A percentile compares a stretch with the other conserved stretches of the same genome.
These are phyloP conservation scores for Tylopilus rubrobrunneus DNA, from an alignment of 768 basidiomycete genomes.

Conservation along the genomic window DNA sequence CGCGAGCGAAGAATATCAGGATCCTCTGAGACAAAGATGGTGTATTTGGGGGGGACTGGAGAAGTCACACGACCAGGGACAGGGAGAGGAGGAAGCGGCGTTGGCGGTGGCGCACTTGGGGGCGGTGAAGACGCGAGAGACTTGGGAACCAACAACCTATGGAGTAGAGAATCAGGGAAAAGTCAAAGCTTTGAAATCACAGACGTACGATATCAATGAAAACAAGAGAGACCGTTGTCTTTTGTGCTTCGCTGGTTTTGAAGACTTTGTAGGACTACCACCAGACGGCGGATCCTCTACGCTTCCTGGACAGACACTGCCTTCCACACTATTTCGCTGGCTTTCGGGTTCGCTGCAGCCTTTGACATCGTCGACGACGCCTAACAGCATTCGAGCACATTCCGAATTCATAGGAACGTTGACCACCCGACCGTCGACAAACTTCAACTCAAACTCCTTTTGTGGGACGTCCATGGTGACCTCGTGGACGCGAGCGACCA, in stretches of 20 bases:
- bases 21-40: constrained; percentile 6
- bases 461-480: constrained; percentile 58
- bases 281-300: constrained; percentile 13
- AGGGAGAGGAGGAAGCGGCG: constrained; percentile 30
- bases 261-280: constrained; percentile 23
- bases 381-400: constrained; percentile 44
- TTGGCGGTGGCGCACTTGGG: constrained; percentile 25
- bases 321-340: constrained; percentile 30
- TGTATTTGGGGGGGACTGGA: constrained; percentile 22
- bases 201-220: constrained; percentile 56
- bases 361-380: constrained; percentile 51
- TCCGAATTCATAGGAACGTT: constrained; percentile 44
- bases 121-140: constrained; percentile 24
- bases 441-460: constrained; percentile 46
- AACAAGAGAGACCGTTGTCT: constrained; percentile 69
- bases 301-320: constrained; percentile 23
- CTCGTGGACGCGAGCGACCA: constrained; percentile 52
- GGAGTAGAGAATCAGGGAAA: not conserved
- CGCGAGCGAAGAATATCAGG: constrained; percentile 44
- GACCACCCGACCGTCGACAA: constrained; percentile 52
- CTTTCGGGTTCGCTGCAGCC: constrained; percentile 38
- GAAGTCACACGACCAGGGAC: constrained; percentile 24
- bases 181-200: not conserved
- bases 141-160: constrained; percentile 31
- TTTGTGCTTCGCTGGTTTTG: constrained; percentile 51